Evolutionary conservation across 495 filamentous ascomycete species (phyloP).

Genomic region (Hyaloscypha hepaticicola): DNA sequence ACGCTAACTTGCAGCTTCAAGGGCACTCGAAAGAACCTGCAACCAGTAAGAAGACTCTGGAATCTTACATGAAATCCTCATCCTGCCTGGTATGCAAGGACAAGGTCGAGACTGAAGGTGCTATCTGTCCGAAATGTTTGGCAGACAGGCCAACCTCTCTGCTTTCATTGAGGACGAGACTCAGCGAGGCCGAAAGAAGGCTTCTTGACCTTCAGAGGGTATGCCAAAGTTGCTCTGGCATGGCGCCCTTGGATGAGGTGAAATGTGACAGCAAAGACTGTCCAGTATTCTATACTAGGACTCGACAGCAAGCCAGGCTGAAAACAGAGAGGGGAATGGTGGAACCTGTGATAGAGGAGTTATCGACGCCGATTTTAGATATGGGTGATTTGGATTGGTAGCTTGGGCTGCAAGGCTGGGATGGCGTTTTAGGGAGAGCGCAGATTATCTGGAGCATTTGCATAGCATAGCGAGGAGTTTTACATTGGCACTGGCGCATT

Average conservation of each 20-base stretch:
- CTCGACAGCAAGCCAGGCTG: conserved; percentile 64
- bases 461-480: background rate
- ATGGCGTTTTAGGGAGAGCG: background rate
- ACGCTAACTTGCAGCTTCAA: conserved; percentile 37
- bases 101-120: conserved; percentile 53
- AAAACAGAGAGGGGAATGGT: conserved; percentile 54
- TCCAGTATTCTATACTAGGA: conserved; percentile 85
- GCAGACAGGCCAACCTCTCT: conserved; percentile 55
- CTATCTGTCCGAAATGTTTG: conserved; percentile 67
- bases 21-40: conserved; percentile 35
- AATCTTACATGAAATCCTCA: conserved; percentile 81
- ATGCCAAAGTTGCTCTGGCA: conserved; percentile 78
- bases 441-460: background rate
- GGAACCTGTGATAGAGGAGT: conserved; percentile 54
- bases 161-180: conserved; percentile 55
- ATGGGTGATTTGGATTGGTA: conserved; percentile 41
- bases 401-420: background rate
- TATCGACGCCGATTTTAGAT: conserved; percentile 44
- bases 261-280: conserved; percentile 89
- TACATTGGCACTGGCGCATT: too few relatives aligned
- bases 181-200: conserved; percentile 63
- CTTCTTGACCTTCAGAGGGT: conserved; percentile 66
- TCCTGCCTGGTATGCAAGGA: conserved; percentile 75
- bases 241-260: conserved; percentile 71
- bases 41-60: conserved; percentile 63